Evolutionary conservation across 1,139 yeast species (phyloP).

Genomic region (Saccharomyces hybrid): DNA sequence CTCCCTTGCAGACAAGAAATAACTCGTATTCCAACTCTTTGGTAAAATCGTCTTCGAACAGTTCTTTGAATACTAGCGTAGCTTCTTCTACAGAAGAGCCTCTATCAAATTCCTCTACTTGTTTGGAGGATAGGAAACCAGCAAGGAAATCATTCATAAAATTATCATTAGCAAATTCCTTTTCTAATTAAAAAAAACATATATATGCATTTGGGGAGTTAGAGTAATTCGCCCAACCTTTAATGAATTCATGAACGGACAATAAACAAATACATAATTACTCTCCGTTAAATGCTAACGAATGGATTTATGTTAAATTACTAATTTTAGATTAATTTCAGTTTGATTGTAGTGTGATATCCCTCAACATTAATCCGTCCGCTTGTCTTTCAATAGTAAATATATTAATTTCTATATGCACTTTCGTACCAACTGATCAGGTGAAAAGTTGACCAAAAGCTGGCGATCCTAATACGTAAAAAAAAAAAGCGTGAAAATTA

Average conservation of each 20-base stretch:
- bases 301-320: background rate
- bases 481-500: background rate
- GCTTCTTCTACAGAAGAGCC: background rate
- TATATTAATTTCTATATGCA: too few species aligned
- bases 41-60: background rate
- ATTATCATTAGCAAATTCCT: conserved; percentile 20
- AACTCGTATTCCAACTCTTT: conserved; percentile 2
- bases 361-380: too few species aligned
- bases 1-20: background rate
- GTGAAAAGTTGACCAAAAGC: background rate
- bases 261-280: background rate
- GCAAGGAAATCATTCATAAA: conserved; percentile 23
- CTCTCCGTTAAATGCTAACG: background rate
- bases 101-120: background rate
- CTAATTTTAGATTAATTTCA: background rate
- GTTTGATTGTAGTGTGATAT: too few species aligned
- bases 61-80: background rate
- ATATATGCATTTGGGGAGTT: background rate
- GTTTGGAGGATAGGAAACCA: background rate
- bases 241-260: conserved; percentile 1
- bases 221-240: background rate
- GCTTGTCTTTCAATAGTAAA: too few species aligned
- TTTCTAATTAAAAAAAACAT: conserved; percentile 8
- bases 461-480: background rate
- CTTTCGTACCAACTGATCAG: background rate